Conservation (phyloP, 768 basidiomycete genomes). For the Jaapia argillacea region DNA sequence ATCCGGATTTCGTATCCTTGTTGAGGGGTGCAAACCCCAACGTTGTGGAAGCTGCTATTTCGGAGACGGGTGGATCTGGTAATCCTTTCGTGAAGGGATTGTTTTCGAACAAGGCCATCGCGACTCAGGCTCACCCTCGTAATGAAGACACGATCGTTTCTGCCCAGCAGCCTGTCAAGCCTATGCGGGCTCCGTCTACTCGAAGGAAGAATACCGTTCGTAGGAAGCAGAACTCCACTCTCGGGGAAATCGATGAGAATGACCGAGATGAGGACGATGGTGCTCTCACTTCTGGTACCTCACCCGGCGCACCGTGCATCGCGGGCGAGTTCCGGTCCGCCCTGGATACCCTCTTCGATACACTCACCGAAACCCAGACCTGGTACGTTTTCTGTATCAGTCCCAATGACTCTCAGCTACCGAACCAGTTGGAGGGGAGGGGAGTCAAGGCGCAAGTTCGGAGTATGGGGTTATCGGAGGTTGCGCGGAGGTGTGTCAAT, state of each 20-base stretch:
- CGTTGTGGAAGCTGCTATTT: conserved; percentile 29
- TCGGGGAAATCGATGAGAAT: conserved; percentile 37
- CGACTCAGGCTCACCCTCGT: conserved; percentile 84
- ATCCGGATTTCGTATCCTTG: conserved; percentile 87
- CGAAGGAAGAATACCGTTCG: conserved; percentile 69
- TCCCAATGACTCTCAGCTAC: conserved; percentile 91
- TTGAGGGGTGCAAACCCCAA: conserved; percentile 48
- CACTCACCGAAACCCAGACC: conserved; percentile 78
- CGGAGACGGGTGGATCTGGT: conserved; percentile 67
- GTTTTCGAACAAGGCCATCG: conserved; percentile 83
- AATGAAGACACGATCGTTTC: conserved; percentile 95
- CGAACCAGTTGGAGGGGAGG: conserved; percentile 88
- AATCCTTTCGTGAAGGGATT: conserved; percentile 90
- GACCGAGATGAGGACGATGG: conserved; percentile 33
- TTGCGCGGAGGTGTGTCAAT: conserved; percentile 54
- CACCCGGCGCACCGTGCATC: conserved; percentile 50
- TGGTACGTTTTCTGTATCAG: conserved; percentile 93
- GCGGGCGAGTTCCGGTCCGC: conserved; percentile 85
- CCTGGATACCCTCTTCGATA: conserved; percentile 78
- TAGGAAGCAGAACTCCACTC: conserved; percentile 31
- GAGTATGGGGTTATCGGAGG: conserved; percentile 68
- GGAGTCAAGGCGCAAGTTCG: conserved; percentile 89
- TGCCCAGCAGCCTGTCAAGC: conserved; percentile 88
- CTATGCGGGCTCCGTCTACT: conserved; percentile 88
- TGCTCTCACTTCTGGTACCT: conserved; percentile 18